These are phyloP conservation scores for Zygoascus bituminiphila DNA, from an alignment of 805 yeast genomes.

Conservation along the genomic window DNA sequence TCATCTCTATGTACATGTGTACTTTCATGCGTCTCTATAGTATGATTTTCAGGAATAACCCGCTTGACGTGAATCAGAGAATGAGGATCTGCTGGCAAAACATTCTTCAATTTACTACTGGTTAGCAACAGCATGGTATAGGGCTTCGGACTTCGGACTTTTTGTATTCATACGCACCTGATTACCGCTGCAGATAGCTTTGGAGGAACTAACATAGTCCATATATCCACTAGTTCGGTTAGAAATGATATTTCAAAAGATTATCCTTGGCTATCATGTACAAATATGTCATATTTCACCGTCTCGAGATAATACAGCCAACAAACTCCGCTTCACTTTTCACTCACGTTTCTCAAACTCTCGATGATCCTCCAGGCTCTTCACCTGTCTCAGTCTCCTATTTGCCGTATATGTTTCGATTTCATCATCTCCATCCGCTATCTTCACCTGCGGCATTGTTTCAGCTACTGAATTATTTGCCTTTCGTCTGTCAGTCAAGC, in stretches of 20 bases:
- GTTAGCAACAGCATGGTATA: background rate
- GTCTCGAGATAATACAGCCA: no score
- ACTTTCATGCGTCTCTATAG: slow-evolving; percentile 20
- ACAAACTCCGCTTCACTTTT: no score
- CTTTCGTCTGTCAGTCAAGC: no score
- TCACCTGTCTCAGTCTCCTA: slow-evolving; percentile 19
- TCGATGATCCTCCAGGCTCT: slow-evolving; percentile 20
- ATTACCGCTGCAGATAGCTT: slow-evolving; percentile 21
- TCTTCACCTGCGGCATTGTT: background rate
- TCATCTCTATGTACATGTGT: no score
- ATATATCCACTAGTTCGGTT: slow-evolving; percentile 21
- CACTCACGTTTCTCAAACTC: slow-evolving; percentile 14
- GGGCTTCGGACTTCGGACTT: no score
- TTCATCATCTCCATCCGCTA: background rate
- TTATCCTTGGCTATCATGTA: background rate
- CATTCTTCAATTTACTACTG: background rate
- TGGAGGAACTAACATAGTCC: slow-evolving; percentile 29
- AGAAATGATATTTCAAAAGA: background rate
- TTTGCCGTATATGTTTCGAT: slow-evolving; percentile 12
- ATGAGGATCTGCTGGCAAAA: slow-evolving; percentile 1
- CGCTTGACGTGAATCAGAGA: background rate
- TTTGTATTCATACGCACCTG: slow-evolving; percentile 21
- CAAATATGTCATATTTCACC: no score
- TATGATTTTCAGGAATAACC: background rate
- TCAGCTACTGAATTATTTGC: background rate